Evolutionary conservation across 2,329 filamentous ascomycete species (phyloP), one percentile per base, ranked within the genome.

Genomic region (Sarocladium kiliense): DNA sequence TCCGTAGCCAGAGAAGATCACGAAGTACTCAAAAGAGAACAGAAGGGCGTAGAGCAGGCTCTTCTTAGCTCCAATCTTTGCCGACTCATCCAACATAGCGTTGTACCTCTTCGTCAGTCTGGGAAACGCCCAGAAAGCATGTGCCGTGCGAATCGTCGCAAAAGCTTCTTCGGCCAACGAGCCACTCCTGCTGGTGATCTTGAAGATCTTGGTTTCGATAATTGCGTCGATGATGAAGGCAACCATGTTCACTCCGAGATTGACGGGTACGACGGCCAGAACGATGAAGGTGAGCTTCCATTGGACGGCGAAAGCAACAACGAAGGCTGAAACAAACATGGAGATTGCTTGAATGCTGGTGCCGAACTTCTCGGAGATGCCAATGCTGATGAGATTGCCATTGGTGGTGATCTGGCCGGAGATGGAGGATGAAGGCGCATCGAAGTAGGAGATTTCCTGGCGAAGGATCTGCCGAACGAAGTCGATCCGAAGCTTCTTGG

Each of bases 381-480:
- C 75, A 30, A 68, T 66, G 58, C 73, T 74, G 60, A 78, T 70
- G 14, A 72, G 66, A 37, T 77, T 76, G 32, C 70, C 73, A 57
- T 77, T 78, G 14, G 74, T 76, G 1, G 76, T 77, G 55, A 80
- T 71, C 55, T 77, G 72, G 2, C 72, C 68, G 0, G 76, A 70
- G 9, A 77, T 65, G 2, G 75, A 78, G 0, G 72, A 74, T 4
- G 69, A 69, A 2, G 50, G 50, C 5, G 50, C 32, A 61, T 85
- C 81, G 57, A 82, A 84, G 61, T 78, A 80, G 58, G 74, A 72
- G 2, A 84, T 72, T 54, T 83, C 79, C 60, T 84, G 78, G 1
- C 79, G 66, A 11, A 80, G 65, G 1, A 66, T 68, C 21, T 66
- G 65, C n/a, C 64, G 63, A 2, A 74, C 64, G 57, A 72, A 73